These are phyloP conservation scores for Elsinoe fawcettii DNA, from an alignment of 2,329 filamentous ascomycete species.

Conservation along the genomic window DNA sequence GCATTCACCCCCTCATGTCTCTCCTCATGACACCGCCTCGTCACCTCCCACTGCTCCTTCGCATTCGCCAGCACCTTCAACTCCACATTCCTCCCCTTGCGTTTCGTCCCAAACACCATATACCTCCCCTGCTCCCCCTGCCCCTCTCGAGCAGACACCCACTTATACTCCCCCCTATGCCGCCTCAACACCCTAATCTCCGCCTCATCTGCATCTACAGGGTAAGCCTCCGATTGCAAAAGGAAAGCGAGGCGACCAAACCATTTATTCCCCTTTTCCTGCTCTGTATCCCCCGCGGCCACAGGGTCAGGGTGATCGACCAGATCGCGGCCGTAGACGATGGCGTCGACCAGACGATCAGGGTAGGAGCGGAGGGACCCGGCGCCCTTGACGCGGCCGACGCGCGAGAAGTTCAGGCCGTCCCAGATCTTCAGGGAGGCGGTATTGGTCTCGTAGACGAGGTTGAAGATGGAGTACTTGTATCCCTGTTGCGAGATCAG, in stretches of 20 bases:
- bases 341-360: constrained; percentile 41
- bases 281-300: constrained; percentile 54
- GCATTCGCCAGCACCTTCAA: constrained; percentile 71
- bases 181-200: constrained; percentile 92
- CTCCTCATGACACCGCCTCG: constrained; percentile 63
- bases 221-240: constrained; percentile 88
- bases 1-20: constrained; percentile 95
- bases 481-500: constrained; percentile 56
- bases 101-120: constrained; percentile 54
- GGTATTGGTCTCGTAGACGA: constrained; percentile 90
- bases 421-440: constrained; percentile 89
- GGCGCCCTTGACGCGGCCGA: constrained; percentile 62
- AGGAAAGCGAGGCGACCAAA: constrained; percentile 99
- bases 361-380: constrained; percentile 44
- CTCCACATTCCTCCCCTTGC: constrained; percentile 77
- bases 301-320: constrained; percentile 31
- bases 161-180: constrained; percentile 90
- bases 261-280: constrained; percentile 85
- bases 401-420: constrained; percentile 82
- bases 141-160: constrained; percentile 45
- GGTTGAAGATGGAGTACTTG: constrained; percentile 86
- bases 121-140: constrained; percentile 51
- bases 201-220: constrained; percentile 82
- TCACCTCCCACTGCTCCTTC: constrained; percentile 82
- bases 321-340: constrained; percentile 53